A percentile compares a stretch with the other conserved stretches of the same genome.
These are phyloP conservation scores for Dryas drummondii DNA, from an alignment of 306 rosid genomes.

Conservation along the genomic window DNA sequence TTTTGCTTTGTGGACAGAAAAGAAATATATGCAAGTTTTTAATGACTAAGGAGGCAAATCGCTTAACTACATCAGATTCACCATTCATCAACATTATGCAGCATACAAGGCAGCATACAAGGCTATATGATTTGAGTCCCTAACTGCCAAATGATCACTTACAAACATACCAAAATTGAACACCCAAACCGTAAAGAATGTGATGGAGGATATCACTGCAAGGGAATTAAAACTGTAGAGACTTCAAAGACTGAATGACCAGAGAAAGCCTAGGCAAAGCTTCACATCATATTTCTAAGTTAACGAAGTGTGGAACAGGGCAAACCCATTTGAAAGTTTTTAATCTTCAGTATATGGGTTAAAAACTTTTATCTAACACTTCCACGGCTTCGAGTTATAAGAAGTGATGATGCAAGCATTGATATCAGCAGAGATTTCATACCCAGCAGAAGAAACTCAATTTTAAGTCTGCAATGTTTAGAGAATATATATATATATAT, in stretches of 20 bases:
- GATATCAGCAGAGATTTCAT: background rate
- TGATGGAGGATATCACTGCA: background rate
- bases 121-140: background rate
- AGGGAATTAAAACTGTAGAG: background rate
- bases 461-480: background rate
- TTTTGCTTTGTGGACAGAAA: background rate
- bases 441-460: background rate
- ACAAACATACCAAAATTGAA: background rate
- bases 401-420: too few relatives aligned
- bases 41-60: background rate
- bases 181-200: background rate
- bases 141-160: background rate
- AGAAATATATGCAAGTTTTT: background rate
- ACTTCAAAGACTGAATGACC: background rate
- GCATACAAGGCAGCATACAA: background rate
- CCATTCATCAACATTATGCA: background rate
- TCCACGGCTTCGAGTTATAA: too few relatives aligned
- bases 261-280: too few relatives aligned
- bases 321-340: background rate
- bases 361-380: too few relatives aligned
- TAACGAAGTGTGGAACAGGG: background rate
- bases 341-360: too few relatives aligned
- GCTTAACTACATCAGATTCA: background rate
- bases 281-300: background rate
- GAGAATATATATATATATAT: background rate